Conservation (phyloP, 1,284 basidiomycete species). For the Ganoderma lingzhi region DNA sequence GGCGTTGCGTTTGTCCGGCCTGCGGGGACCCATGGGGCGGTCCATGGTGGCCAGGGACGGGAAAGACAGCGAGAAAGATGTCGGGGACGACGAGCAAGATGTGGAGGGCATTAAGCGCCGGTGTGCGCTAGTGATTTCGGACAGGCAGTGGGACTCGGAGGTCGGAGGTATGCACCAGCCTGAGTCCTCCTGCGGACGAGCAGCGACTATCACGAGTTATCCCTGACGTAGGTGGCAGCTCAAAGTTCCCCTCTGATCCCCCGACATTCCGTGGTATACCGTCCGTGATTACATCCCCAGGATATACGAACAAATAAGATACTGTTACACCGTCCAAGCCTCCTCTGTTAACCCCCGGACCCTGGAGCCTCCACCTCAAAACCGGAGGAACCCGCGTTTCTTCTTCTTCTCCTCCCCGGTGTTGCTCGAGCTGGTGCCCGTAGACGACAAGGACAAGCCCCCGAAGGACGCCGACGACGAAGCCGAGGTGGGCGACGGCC, state of each 20-base stretch:
- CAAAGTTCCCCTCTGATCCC: not conserved
- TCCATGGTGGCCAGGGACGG: constrained; percentile 55
- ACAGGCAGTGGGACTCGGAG: constrained; percentile 10
- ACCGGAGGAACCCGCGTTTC: constrained; percentile 83
- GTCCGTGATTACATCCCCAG: constrained; percentile 6
- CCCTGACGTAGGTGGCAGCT: constrained; percentile 29
- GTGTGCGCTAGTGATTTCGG: constrained; percentile 22
- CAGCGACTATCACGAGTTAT: constrained; percentile 3
- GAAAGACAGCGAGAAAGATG: constrained; percentile 22
- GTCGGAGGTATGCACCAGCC: not conserved
- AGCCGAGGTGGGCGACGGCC: constrained; percentile 48
- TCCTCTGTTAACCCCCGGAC: not conserved
- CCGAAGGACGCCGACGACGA: constrained; percentile 53
- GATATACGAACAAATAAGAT: constrained; percentile 34
- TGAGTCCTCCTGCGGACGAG: not conserved
- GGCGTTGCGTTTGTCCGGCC: constrained; percentile 76
- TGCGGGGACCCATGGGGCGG: constrained; percentile 72
- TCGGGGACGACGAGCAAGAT: constrained; percentile 33
- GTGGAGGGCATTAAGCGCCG: constrained; percentile 26
- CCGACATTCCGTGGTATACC: constrained; percentile 27
- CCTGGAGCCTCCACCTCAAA: constrained; percentile 43
- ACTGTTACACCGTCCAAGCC: constrained; percentile 21
- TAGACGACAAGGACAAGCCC: constrained; percentile 54
- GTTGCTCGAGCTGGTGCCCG: constrained; percentile 46
- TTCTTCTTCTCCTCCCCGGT: constrained; percentile 65